phyloP scores from a whole-genome alignment of 257 asterid genomes.

The Ophiorrhiza pumila region DNA sequence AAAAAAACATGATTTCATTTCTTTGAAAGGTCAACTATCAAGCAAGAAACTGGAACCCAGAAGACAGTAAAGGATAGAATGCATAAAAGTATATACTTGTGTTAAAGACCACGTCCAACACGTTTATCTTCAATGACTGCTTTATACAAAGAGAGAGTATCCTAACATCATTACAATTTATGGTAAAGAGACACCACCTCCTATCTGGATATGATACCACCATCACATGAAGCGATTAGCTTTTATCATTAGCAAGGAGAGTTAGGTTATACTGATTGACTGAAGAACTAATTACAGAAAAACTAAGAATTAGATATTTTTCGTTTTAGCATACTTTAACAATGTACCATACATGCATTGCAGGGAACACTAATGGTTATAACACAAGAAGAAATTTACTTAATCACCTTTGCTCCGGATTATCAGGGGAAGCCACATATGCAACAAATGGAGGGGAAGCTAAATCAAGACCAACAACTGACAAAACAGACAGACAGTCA shows the following conservation, averaged over 20 bases:
- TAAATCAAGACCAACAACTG: constrained; percentile 13
- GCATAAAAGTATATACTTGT: background rate
- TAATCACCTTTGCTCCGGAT: background rate
- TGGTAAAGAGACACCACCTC: background rate
- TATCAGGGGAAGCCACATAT: constrained; percentile 11
- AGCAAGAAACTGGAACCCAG: too few species aligned
- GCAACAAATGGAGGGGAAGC: constrained; percentile 13
- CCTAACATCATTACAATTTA: background rate
- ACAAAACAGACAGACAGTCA: constrained; percentile 33
- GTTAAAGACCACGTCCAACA: background rate
- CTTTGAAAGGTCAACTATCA: too few species aligned
- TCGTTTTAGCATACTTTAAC: background rate
- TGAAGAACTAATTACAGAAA: background rate
- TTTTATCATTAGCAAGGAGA: background rate
- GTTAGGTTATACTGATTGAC: background rate
- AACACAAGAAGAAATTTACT: background rate
- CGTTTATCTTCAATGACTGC: background rate
- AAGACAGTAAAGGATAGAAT: too few species aligned
- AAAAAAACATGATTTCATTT: too few species aligned
- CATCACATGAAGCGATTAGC: background rate
- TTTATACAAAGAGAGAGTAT: background rate
- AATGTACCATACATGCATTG: background rate
- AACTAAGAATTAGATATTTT: too few species aligned
- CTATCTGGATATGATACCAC: background rate
- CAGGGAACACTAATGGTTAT: background rate